Percentiles rank a stretch among this genome's conserved stretches.
These are phyloP conservation scores for Deinandra increscens DNA, from an alignment of 129 eudicot species.

Conservation along the genomic window DNA sequence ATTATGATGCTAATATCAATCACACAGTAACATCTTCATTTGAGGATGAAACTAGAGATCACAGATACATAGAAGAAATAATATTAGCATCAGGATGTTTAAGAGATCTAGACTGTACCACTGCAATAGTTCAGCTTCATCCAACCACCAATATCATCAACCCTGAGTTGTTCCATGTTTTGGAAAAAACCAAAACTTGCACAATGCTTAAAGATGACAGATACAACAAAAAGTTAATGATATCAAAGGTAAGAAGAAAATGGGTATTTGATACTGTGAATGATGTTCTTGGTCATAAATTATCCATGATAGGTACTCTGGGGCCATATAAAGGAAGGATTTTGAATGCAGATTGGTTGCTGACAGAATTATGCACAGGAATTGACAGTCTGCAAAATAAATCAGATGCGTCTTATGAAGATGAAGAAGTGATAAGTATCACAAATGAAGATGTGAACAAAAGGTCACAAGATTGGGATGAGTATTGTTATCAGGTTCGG, in stretches of 20 bases:
- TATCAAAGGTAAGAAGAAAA: conserved; percentile 46
- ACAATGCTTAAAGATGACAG: conserved; percentile 19
- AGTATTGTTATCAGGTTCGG: too few relatives aligned
- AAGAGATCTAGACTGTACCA: conserved; percentile 34
- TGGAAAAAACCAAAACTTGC: conserved; percentile 60
- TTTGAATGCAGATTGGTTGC: too few relatives aligned
- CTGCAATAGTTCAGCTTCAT: conserved; percentile 38
- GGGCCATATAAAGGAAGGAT: too few relatives aligned
- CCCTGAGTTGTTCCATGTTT: conserved; percentile 66
- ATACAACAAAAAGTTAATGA: conserved; percentile 25
- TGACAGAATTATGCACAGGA: too few relatives aligned
- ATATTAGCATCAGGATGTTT: conserved; percentile 62
- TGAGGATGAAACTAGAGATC: conserved; percentile 41
- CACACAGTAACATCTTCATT: conserved; percentile 21
- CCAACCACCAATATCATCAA: conserved; percentile 50
- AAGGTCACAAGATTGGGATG: too few relatives aligned
- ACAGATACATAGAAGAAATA: conserved; percentile 57
- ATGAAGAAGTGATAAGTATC: too few relatives aligned
- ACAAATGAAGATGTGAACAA: too few relatives aligned
- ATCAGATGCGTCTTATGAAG: too few relatives aligned
- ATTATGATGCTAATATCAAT: conserved; percentile 34
- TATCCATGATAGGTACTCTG: conserved; percentile 36
- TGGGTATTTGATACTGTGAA: conserved; percentile 71
- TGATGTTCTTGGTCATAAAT: conserved; percentile 57
- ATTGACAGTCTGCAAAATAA: too few relatives aligned